Percentiles rank a stretch among this genome's conserved stretches.
These are phyloP conservation scores for Alliaria petiolata DNA, from an alignment of 345 rosid species.

Conservation along the genomic window DNA sequence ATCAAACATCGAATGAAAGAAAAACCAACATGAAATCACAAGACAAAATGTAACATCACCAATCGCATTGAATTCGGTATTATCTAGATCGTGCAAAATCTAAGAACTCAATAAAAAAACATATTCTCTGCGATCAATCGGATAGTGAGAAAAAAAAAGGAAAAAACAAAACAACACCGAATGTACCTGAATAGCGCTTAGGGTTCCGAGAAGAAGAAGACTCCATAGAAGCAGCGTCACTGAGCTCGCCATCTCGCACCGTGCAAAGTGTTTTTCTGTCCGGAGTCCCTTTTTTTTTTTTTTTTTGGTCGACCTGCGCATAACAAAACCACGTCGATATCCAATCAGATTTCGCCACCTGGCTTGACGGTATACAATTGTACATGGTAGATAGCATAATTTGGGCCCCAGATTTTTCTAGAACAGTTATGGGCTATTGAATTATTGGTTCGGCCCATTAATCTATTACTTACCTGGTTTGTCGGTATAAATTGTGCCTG, in stretches of 20 bases:
- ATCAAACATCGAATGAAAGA: background rate
- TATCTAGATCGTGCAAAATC: conserved; percentile 4
- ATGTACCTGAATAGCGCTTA: conserved; percentile 48
- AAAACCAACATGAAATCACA: background rate
- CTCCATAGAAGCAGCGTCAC: conserved; percentile 42
- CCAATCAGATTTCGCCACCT: conserved; percentile 4
- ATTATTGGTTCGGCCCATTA: background rate
- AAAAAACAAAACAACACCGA: background rate
- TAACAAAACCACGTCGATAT: conserved; percentile 5
- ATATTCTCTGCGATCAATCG: background rate
- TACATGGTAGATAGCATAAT: background rate
- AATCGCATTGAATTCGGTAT: conserved; percentile 1
- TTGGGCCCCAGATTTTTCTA: background rate
- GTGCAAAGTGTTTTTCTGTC: background rate
- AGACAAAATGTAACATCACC: background rate
- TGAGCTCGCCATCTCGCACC: conserved; percentile 50
- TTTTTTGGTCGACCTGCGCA: background rate
- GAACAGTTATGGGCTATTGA: background rate
- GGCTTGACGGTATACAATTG: background rate
- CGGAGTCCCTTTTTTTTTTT: too few species aligned
- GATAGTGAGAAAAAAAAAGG: background rate
- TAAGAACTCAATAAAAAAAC: background rate
- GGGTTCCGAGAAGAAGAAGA: conserved; percentile 49
- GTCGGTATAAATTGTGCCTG: background rate
- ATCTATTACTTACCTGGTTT: background rate